Conservation (phyloP, 768 basidiomycete genomes). For the Tephrocybe sp. region DNA sequence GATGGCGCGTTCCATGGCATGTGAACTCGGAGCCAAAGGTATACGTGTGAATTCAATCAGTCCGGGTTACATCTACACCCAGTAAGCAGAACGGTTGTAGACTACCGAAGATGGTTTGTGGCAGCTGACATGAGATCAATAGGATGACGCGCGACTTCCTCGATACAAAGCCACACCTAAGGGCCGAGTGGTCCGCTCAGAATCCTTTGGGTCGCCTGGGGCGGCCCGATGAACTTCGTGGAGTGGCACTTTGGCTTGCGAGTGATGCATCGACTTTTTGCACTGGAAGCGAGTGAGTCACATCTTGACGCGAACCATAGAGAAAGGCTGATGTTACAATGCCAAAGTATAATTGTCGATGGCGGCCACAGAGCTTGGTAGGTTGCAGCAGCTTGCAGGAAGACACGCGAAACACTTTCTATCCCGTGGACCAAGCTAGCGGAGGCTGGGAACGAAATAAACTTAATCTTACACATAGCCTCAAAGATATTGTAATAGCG, state of each 20-base stretch:
- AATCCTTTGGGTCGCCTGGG: slow-evolving; percentile 72
- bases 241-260: slow-evolving; percentile 65
- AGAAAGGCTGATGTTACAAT: not conserved
- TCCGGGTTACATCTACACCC: slow-evolving; percentile 72
- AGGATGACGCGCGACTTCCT: slow-evolving; percentile 66
- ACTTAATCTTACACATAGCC: no score
- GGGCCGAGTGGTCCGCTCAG: slow-evolving; percentile 53
- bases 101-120: not conserved
- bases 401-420: no score
- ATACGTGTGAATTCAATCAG: slow-evolving; percentile 75
- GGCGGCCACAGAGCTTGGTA: slow-evolving; percentile 23
- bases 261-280: slow-evolving; percentile 71
- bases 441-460: no score
- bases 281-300: slow-evolving; percentile 65
- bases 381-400: not conserved
- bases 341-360: slow-evolving; percentile 20
- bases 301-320: not conserved
- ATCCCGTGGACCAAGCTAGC: no score
- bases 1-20: slow-evolving; percentile 76
- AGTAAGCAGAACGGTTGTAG: slow-evolving; percentile 30
- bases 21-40: slow-evolving; percentile 63
- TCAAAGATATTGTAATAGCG: not conserved
- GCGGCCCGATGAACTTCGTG: slow-evolving; percentile 65
- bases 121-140: slow-evolving; percentile 2
- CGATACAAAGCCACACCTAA: slow-evolving; percentile 51